A percentile compares a stretch with the other conserved stretches of the same genome.
These are phyloP conservation scores for Ophiostoma ips DNA, from an alignment of 2,329 filamentous ascomycete species.

Conservation along the genomic window DNA sequence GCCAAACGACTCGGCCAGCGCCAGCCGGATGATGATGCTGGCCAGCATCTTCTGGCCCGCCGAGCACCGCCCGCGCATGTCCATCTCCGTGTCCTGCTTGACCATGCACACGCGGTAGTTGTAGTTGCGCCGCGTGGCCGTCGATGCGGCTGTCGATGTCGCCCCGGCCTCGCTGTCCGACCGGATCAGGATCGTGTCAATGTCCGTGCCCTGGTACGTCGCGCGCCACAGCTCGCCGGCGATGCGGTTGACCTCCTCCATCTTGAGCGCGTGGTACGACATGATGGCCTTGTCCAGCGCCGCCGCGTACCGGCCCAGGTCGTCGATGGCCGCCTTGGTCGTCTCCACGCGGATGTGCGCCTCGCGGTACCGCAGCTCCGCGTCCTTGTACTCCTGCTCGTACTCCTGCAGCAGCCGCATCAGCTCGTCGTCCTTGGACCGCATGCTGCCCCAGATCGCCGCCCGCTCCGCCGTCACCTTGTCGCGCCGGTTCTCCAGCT, in stretches of 20 bases:
- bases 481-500: constrained; percentile 54
- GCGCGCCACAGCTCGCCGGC: constrained; percentile 93
- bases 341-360: constrained; percentile 81
- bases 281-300: constrained; percentile 95
- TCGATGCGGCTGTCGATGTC: constrained; percentile 32
- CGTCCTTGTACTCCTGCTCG: constrained; percentile 75
- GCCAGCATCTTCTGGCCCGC: constrained; percentile 94
- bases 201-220: constrained; percentile 93
- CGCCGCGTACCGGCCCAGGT: constrained; percentile 65
- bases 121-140: constrained; percentile 47
- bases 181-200: constrained; percentile 89
- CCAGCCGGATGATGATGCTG: constrained; percentile 92
- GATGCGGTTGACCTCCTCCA: constrained; percentile 95
- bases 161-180: constrained; percentile 80
- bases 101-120: constrained; percentile 98
- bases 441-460: constrained; percentile 63
- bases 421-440: constrained; percentile 72
- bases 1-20: constrained; percentile 91
- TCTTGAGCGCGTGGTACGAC: constrained; percentile 91
- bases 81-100: constrained; percentile 95
- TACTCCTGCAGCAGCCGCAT: constrained; percentile 61
- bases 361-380: constrained; percentile 67
- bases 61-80: constrained; percentile 96
- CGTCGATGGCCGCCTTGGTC: constrained; percentile 84
- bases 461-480: constrained; percentile 58